Evolutionary conservation across 2,329 filamentous ascomycete genomes (phyloP).

Genomic region (Aspergillus pseudoterreus): DNA sequence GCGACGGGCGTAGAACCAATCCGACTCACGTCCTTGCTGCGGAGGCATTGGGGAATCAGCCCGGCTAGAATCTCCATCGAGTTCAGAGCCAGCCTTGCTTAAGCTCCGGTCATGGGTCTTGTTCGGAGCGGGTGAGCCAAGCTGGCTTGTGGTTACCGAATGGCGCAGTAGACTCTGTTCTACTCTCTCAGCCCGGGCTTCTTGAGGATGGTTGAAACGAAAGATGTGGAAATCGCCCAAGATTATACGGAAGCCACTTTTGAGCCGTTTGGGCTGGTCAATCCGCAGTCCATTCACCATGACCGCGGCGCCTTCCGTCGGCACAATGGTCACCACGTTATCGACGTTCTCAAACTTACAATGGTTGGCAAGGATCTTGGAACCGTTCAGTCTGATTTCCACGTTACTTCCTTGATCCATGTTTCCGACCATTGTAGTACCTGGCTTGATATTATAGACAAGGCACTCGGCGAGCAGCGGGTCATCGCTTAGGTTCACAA

Average conservation of each 20-base stretch:
- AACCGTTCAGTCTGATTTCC: conserved; percentile 91
- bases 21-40: conserved; percentile 69
- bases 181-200: conserved; percentile 86
- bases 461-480: conserved; percentile 92
- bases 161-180: conserved; percentile 85
- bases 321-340: conserved; percentile 86
- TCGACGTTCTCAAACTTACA: conserved; percentile 93
- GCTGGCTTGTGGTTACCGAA: conserved; percentile 62
- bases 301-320: conserved; percentile 85
- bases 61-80: conserved; percentile 66
- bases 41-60: conserved; percentile 75
- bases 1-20: conserved; percentile 89
- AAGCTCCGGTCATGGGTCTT: conserved; percentile 74
- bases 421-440: conserved; percentile 89
- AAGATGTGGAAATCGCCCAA: conserved; percentile 98
- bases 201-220: conserved; percentile 95
- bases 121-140: conserved; percentile 61
- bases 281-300: conserved; percentile 97
- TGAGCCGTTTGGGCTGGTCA: conserved; percentile 76
- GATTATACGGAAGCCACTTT: conserved; percentile 92
- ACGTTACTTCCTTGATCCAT: conserved; percentile 78
- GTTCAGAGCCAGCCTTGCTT: conserved; percentile 75
- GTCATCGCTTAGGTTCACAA: conserved; percentile 95
- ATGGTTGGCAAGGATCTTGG: conserved; percentile 86
- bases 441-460: conserved; percentile 96